Conservation (phyloP, 2,329 filamentous ascomycete species). For the Aspergillus sp. region DNA sequence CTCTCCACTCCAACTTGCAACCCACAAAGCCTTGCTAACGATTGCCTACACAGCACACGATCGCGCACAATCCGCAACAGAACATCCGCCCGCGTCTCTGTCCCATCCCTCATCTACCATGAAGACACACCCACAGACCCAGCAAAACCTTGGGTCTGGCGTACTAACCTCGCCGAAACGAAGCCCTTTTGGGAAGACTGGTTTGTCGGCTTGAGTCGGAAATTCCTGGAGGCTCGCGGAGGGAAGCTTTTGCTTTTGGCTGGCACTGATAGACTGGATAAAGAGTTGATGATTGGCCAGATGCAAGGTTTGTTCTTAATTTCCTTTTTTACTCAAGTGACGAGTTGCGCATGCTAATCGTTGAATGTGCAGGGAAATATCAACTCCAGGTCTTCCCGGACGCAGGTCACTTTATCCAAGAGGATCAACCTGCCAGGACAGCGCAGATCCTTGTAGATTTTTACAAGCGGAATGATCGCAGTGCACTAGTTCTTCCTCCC, state of each 20-base stretch:
- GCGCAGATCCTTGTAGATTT: slow-evolving; percentile 86
- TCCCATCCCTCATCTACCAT: slow-evolving; percentile 71
- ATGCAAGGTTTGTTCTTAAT: slow-evolving; percentile 76
- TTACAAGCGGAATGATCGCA: slow-evolving; percentile 85
- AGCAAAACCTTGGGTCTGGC: slow-evolving; percentile 71
- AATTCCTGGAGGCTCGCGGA: slow-evolving; percentile 78
- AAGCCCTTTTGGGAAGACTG: slow-evolving; percentile 92
- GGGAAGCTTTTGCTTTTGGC: slow-evolving; percentile 84
- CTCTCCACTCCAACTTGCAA: neutral
- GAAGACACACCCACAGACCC: slow-evolving; percentile 35
- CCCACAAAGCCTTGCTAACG: neutral
- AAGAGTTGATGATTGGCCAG: slow-evolving; percentile 89
- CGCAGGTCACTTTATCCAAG: slow-evolving; percentile 94
- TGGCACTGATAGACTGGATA: slow-evolving; percentile 86
- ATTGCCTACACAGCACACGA: slow-evolving; percentile 53
- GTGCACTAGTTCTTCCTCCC: slow-evolving; percentile 78
- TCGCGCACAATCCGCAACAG: slow-evolving; percentile 83
- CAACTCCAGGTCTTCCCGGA: slow-evolving; percentile 92
- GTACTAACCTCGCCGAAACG: slow-evolving; percentile 78
- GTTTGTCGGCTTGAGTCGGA: slow-evolving; percentile 84
- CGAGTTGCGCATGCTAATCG: neutral
- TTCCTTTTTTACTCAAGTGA: neutral
- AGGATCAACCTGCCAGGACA: slow-evolving; percentile 88
- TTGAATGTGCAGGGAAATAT: slow-evolving; percentile 66
- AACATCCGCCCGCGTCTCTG: slow-evolving; percentile 80